Conservation (phyloP, 176 grass and related monocot genomes). For the Rhynchospora breviuscula region DNA sequence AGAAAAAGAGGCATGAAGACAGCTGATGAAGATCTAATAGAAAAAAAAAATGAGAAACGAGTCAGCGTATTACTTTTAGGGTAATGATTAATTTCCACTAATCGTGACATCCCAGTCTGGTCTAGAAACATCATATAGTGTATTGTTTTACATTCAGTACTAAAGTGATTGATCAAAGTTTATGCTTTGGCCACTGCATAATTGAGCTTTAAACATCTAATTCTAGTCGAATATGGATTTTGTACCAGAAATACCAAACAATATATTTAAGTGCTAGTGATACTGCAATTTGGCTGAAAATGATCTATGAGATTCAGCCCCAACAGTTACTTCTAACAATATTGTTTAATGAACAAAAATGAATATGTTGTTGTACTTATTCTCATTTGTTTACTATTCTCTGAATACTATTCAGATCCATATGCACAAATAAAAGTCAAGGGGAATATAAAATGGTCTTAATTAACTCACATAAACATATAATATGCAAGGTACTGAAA, state of each 20-base stretch:
- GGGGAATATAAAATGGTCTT: background rate
- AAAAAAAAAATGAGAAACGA: too few species aligned
- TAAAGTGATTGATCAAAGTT: background rate
- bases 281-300: background rate
- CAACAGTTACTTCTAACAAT: background rate
- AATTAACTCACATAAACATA: background rate
- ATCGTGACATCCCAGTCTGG: background rate
- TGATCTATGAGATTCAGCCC: background rate
- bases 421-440: background rate
- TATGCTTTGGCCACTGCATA: background rate
- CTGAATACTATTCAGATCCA: background rate
- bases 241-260: background rate
- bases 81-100: background rate
- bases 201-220: background rate
- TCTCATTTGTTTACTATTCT: background rate
- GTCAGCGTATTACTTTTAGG: background rate
- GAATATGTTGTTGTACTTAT: background rate
- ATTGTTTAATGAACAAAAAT: background rate
- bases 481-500: background rate
- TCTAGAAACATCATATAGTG: background rate
- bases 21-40: too few species aligned
- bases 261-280: background rate
- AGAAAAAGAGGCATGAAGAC: background rate
- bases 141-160: background rate
- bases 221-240: background rate